A percentile compares a stretch with the other conserved stretches of the same genome.
These are phyloP conservation scores for Cladophialophora yegresii DNA, from an alignment of 2,329 filamentous ascomycete species.

Conservation along the genomic window DNA sequence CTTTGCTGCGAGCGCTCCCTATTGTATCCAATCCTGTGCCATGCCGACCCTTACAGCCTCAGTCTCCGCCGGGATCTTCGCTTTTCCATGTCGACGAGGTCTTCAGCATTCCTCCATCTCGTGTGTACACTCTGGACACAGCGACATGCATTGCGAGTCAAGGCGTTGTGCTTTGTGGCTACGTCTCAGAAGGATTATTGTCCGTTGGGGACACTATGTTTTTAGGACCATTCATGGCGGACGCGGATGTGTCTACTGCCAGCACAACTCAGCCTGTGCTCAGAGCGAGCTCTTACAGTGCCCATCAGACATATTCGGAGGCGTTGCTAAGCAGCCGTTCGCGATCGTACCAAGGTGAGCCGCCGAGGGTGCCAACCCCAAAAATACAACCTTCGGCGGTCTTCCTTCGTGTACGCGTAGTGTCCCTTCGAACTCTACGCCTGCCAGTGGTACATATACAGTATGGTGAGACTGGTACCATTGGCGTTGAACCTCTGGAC, in stretches of 20 bases:
- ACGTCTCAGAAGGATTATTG: conserved; percentile 76
- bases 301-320: background rate
- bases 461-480: conserved; percentile 82
- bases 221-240: conserved; percentile 69
- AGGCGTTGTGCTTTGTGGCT: conserved; percentile 78
- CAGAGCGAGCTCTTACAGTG: conserved; percentile 27
- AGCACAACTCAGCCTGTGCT: conserved; percentile 4
- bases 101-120: conserved; percentile 71
- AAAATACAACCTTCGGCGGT: conserved; percentile 6
- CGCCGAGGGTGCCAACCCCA: background rate
- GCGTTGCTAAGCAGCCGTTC: conserved; percentile 6
- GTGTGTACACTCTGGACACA: conserved; percentile 48
- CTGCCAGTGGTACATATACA: conserved; percentile 75
- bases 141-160: conserved; percentile 50
- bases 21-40: background rate
- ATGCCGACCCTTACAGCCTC: background rate
- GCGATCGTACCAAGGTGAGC: conserved; percentile 25
- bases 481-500: conserved; percentile 56
- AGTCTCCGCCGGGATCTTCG: conserved; percentile 54
- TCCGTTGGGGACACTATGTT: conserved; percentile 75
- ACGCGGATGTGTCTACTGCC: conserved; percentile 28
- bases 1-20: conserved; percentile 74
- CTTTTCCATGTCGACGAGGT: conserved; percentile 91
- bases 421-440: conserved; percentile 84
- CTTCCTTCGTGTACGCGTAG: conserved; percentile 64